Base-by-base conservation (phyloP, 768 basidiomycete genomes). In the Pleurotus tuber-regium region DNA sequence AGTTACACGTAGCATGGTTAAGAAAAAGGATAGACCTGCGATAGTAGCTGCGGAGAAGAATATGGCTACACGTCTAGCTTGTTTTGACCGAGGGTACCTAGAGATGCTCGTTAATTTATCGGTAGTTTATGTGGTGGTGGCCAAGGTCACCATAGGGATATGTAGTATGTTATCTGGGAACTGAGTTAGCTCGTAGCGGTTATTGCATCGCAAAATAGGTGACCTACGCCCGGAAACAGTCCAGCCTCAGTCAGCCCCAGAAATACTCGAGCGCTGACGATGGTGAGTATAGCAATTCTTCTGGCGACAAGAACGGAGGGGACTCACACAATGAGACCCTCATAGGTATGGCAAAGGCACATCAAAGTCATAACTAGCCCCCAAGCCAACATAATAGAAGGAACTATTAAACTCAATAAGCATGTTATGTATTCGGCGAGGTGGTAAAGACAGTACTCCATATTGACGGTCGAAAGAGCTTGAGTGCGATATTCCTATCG, bases 21-120 rank as follows among this genome's bases (percentile, higher is more conserved):
- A 46, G 24, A 21, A 48, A 23, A 3, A 41, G 30, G 1, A 4
- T 1, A 35, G 26, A 63, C 76, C 79, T 4, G 79, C 71, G 7
- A 76, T 60, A 2, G 78, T 80, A 2, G 82, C 79, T 24, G 79
- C 76, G 8, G 76, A 75, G 61, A 81, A 82, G 66, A 83, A 83
- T 36, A 80, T 61, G 3, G 82, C 76, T 41, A 81, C 70, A 3
- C 80, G 79, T 57, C 68, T 65, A 12, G 75, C 78, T 54, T 79
- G 74, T 47, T 83, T 78, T 28, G 65, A 64, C 21, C 77, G 72
- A 21, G 75, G 70, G 62, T 84, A 76, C 46, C 46, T 48, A 21
- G 3, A 10, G 14, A 3, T 16, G 21, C n/a, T 23, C 1, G 9
- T 18, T 8, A 42, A 16, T 5, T 16, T 38, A 6, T 16, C 12